Base-by-base conservation (phyloP, 2,329 filamentous ascomycete genomes). In the Alternaria burnsii region DNA sequence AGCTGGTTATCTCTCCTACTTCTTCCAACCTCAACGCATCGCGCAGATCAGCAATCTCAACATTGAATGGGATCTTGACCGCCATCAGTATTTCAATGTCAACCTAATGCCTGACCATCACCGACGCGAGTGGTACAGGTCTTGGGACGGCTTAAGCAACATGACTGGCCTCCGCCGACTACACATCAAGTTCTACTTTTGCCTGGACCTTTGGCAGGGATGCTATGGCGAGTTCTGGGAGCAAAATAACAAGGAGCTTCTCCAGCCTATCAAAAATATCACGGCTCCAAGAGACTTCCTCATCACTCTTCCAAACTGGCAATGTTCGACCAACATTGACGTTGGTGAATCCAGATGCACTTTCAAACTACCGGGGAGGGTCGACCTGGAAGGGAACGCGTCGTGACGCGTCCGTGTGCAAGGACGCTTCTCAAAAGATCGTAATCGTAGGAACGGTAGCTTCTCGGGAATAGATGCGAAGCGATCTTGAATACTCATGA, bases 11-110 rank as follows among this genome's bases (percentile, higher is more conserved):
- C 59, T 73, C 18, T 59, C 69, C 4, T 65, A 62, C 41, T 68
- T 58, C 53, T 62, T 72, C 22, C 56, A 61, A 6, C 61, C 70
- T 16, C 67, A 71, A 26, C 66, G 69, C 18, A 51, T 73, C 2
- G 38, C n/a, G 11, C 61, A 65, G 22, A 59, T 73, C 11, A 65
- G 61, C 26, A 52, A 59, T 24, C 52, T 73, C 7, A 47, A 52
- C 10, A 55, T 71, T 10, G 42, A 65, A 34, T 72, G 69, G 70
- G 53, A 63, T 11, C 12, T 68, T 30, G 60, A 67, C 22, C 58
- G 47, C 28, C 53, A 44, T 22, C 57, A 59, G 16, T 58, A 64
- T n/a, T 59, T 47, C 24, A 52, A 32, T 4, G 53, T 56, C 48
- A 24, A 54, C 18, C 38, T 55, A 4, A 50, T 42, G 58, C 42